Conservation (phyloP, 2,329 filamentous ascomycete genomes). For the Diaporthe caulivora region DNA sequence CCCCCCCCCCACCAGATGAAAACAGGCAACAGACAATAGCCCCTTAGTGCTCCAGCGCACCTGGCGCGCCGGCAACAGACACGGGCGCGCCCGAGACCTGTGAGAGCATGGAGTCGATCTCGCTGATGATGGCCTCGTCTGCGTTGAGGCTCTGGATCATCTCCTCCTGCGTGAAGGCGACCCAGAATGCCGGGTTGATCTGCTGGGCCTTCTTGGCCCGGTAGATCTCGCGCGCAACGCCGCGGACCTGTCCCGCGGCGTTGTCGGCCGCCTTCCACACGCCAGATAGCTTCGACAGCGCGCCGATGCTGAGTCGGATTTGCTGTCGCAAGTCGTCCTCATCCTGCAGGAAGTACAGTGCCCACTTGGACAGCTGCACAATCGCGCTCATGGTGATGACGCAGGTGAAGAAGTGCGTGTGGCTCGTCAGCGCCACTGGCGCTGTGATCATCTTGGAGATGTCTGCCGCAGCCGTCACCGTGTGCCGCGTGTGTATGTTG, state of each 20-base stretch:
- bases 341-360: conserved; percentile 70
- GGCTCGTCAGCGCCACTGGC: conserved; percentile 76
- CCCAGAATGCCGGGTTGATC: conserved; percentile 66
- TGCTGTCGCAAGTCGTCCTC: conserved; percentile 79
- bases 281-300: conserved; percentile 75
- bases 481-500: conserved; percentile 82
- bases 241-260: conserved; percentile 79
- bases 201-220: conserved; percentile 68
- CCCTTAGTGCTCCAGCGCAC: conserved; percentile 13
- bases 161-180: conserved; percentile 66
- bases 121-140: conserved; percentile 70
- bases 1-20: neutral
- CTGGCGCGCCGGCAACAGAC: conserved; percentile 7
- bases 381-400: conserved; percentile 83
- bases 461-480: conserved; percentile 81
- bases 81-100: conserved; percentile 42
- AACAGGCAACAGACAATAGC: neutral
- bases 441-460: conserved; percentile 82
- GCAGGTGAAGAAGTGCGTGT: conserved; percentile 88
- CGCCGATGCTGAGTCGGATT: conserved; percentile 83
- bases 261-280: conserved; percentile 80
- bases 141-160: conserved; percentile 67
- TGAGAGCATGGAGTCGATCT: conserved; percentile 61
- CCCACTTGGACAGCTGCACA: conserved; percentile 86
- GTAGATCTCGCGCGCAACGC: conserved; percentile 83